Conservation (phyloP, 805 yeast species). For the Candida krabiensis region DNA sequence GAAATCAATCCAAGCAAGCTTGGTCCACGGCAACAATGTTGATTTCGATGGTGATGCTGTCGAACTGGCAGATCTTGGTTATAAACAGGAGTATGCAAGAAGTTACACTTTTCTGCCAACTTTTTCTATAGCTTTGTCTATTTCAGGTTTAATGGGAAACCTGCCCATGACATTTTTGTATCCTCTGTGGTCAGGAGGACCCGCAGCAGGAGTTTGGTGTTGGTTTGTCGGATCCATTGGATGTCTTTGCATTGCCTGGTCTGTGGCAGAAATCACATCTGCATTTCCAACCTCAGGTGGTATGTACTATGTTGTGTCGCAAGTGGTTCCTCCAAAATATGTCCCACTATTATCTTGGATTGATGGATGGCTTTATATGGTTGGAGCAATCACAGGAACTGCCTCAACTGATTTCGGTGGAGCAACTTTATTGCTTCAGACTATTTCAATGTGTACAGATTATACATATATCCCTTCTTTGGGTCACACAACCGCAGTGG, state of each 20-base stretch:
- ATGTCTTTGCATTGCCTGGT: slow-evolving; percentile 52
- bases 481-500: slow-evolving; percentile 49
- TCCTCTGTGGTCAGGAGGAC: slow-evolving; percentile 55
- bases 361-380: slow-evolving; percentile 52
- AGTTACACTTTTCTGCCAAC: slow-evolving; percentile 59
- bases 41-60: slow-evolving; percentile 34
- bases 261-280: slow-evolving; percentile 50
- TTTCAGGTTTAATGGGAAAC: slow-evolving; percentile 66
- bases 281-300: slow-evolving; percentile 57
- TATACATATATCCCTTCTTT: slow-evolving; percentile 40
- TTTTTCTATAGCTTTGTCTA: slow-evolving; percentile 63
- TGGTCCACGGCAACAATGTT: too few species aligned
- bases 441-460: slow-evolving; percentile 40
- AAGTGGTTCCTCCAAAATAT: slow-evolving; percentile 47
- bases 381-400: slow-evolving; percentile 49
- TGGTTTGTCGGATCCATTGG: slow-evolving; percentile 58
- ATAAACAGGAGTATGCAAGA: slow-evolving; percentile 60
- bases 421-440: slow-evolving; percentile 46
- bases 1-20: too few species aligned
- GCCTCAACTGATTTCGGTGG: slow-evolving; percentile 55
- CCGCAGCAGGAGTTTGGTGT: slow-evolving; percentile 62
- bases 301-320: slow-evolving; percentile 46
- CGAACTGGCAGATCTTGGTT: slow-evolving; percentile 47
- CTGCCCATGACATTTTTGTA: slow-evolving; percentile 52
- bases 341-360: slow-evolving; percentile 55